Evolutionary conservation across 352 stramenopile genomes (phyloP), one percentile per base, ranked within the genome.

Genomic region (Paralagenidium karlingii): DNA sequence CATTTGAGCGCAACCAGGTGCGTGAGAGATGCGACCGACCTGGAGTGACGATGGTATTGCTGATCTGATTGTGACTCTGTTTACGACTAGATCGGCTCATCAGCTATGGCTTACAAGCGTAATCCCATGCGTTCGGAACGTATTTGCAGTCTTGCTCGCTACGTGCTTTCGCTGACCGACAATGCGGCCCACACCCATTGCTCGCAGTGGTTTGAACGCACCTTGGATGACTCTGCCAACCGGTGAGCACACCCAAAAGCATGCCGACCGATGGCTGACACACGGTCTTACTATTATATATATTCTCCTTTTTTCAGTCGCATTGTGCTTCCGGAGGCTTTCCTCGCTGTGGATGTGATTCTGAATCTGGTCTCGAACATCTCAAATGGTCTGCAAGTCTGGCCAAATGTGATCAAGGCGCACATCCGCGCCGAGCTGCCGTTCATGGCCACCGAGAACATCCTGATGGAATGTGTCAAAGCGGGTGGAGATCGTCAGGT

Each of bases 401-500:
- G 81, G 80, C 80, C 80, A n/a, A 95, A 95, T 49, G 82, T 97
- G 15, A 96, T 99, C 43, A 86, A 93, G 49, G 63, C 84, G n/a
- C 95, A 98, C 63, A 96, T 99, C 43, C 94, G 94, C 63, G 87
- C 90, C 13, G 95, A 99, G 70, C 68, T 99, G 47, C 96, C 96
- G 18, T 99, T 99, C 67, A 99, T 99, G 96, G 91, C 94, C 20
- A 99, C 96, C 8, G 96, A 99, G 63, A 97, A 97, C 58, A 99
- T 99, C 57, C 58, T 99, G 30, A 99, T 99, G 96, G 94, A 96
- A 29, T 98, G 94, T 58, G 82, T 97, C 37, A 98, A 98, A 84
- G 88, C 86, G 10, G 95, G 96, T 21, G 96, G 96, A n/a, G 94
- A 99, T 55, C 83, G 96, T 41, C 95, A 99, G 45, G 45, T 52